Conservation (phyloP, 2,329 filamentous ascomycete species). For the Elsinoe perseae region DNA sequence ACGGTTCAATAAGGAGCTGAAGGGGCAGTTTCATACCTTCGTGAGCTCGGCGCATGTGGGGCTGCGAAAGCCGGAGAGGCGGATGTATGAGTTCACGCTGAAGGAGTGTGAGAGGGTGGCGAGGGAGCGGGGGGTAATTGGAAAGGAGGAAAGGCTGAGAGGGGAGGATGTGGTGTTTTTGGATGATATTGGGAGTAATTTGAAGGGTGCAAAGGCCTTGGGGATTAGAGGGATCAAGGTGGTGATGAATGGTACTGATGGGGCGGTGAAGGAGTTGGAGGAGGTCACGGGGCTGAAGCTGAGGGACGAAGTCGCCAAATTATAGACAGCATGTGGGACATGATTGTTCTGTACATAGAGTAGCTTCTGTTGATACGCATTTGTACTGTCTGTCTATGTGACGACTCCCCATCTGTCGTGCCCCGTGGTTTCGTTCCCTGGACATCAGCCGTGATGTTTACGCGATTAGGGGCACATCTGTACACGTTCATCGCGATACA, state of each 20-base stretch:
- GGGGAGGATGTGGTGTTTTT: constrained; percentile 72
- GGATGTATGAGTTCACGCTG: constrained; percentile 71
- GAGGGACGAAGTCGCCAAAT: constrained; percentile 29
- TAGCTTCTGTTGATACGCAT: neutral
- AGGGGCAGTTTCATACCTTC: constrained; percentile 73
- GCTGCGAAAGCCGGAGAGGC: constrained; percentile 75
- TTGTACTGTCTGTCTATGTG: neutral
- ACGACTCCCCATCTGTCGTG: neutral
- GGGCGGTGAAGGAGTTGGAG: constrained; percentile 79
- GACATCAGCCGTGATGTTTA: neutral
- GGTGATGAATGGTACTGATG: constrained; percentile 63
- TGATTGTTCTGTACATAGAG: neutral
- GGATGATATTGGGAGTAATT: constrained; percentile 89
- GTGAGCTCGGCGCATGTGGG: constrained; percentile 80
- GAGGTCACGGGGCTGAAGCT: constrained; percentile 60
- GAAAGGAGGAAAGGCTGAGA: constrained; percentile 47
- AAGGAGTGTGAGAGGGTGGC: constrained; percentile 57
- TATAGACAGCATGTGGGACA: constrained; percentile 13
- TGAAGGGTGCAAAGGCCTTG: constrained; percentile 66
- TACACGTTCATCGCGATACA: neutral
- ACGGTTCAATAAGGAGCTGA: constrained; percentile 44
- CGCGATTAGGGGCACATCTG: neutral
- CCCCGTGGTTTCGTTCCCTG: neutral
- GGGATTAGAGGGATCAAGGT: constrained; percentile 86
- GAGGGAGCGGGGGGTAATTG: constrained; percentile 41